These are phyloP conservation scores for Candida nemodendra DNA, from an alignment of 805 yeast genomes.

Conservation along the genomic window DNA sequence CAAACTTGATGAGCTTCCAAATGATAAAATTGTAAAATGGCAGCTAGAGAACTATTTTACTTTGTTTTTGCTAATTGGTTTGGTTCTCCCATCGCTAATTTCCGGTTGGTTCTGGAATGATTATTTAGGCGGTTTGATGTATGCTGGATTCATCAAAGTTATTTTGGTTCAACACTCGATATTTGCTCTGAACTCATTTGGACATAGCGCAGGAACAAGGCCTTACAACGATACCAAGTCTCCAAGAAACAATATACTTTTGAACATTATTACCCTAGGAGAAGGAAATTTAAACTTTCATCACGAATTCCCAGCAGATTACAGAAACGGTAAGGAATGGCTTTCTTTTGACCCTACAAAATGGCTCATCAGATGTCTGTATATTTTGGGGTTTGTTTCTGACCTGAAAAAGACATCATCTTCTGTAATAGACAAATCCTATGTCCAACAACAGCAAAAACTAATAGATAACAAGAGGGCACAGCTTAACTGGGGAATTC, in stretches of 20 bases:
- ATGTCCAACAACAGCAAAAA: conserved; percentile 81
- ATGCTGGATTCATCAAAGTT: conserved; percentile 74
- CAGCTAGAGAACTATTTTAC: conserved; percentile 71
- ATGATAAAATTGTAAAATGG: conserved; percentile 54
- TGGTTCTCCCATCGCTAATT: conserved; percentile 63
- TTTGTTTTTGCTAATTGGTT: conserved; percentile 44
- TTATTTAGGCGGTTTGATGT: conserved; percentile 71
- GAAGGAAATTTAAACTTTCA: conserved; percentile 93
- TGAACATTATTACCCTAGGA: conserved; percentile 73
- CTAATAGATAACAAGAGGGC: conserved; percentile 73
- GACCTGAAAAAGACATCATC: conserved; percentile 55
- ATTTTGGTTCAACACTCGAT: conserved; percentile 76
- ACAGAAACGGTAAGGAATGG: conserved; percentile 69
- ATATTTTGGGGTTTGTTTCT: conserved; percentile 55
- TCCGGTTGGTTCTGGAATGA: conserved; percentile 73
- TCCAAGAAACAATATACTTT: conserved; percentile 64
- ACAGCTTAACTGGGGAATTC: conserved; percentile 90
- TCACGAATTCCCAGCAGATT: conserved; percentile 93
- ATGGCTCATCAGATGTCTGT: conserved; percentile 58
- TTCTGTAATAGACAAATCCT: conserved; percentile 65
- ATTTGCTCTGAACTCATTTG: conserved; percentile 75
- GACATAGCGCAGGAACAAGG: conserved; percentile 74
- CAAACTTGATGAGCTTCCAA: conserved; percentile 62
- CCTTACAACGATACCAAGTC: conserved; percentile 75
- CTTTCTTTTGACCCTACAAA: conserved; percentile 87